These are phyloP conservation scores for Zygosaccharomyces sapae DNA, from an alignment of 1,139 yeast genomes.

Conservation along the genomic window DNA sequence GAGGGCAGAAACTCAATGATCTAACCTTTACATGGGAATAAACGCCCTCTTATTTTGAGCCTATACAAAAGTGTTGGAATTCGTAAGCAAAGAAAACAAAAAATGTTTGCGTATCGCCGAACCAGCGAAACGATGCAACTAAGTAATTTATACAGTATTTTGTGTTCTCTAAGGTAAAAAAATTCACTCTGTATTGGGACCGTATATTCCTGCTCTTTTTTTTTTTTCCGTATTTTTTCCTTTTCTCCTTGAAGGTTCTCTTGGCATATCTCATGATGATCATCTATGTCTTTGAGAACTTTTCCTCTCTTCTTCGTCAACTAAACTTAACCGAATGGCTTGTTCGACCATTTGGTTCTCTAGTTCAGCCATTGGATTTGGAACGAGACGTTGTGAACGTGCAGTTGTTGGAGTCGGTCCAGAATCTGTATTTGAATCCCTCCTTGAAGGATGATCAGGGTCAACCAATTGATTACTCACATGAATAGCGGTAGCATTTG, in stretches of 20 bases:
- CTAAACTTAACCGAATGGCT: slow-evolving; percentile 67
- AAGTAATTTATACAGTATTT: not conserved
- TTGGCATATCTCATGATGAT: not conserved
- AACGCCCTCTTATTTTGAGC: not conserved
- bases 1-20: not conserved
- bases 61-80: slow-evolving; percentile 1
- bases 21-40: not conserved
- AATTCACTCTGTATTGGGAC: not conserved
- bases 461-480: slow-evolving; percentile 60
- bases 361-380: slow-evolving; percentile 38
- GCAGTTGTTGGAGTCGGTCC: slow-evolving; percentile 19
- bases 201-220: not conserved
- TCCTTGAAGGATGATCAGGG: slow-evolving; percentile 29
- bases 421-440: slow-evolving; percentile 21
- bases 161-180: too few relatives aligned
- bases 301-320: slow-evolving; percentile 47
- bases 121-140: slow-evolving; percentile 1
- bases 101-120: not conserved
- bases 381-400: slow-evolving; percentile 8
- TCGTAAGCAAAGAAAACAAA: not conserved
- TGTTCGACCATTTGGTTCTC: slow-evolving; percentile 83
- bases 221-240: not conserved
- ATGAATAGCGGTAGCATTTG: slow-evolving; percentile 92
- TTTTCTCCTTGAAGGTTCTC: not conserved
- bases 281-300: slow-evolving; percentile 1